phyloP scores from a whole-genome alignment of 139 green algal genomes.

The Medakamo hakoo region DNA sequence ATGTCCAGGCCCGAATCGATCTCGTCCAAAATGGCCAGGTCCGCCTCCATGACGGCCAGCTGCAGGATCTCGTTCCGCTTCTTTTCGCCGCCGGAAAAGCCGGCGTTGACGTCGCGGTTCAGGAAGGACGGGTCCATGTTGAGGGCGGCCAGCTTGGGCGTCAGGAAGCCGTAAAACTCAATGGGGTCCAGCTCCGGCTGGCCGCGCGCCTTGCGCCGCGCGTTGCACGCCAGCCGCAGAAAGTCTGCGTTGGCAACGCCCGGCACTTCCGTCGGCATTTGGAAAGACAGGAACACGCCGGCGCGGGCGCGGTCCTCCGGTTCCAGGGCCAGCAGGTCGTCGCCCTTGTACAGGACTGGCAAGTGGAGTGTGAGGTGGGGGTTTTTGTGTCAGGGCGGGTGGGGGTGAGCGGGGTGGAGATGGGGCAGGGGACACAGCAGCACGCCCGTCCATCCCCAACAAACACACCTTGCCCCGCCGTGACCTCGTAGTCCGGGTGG shows the following conservation, averaged over 20 bases:
- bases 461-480: slow-evolving; percentile 33
- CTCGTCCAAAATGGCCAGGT: slow-evolving; percentile 69
- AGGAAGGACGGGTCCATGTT: slow-evolving; percentile 96
- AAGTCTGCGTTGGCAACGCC: slow-evolving; percentile 97
- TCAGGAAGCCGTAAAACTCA: slow-evolving; percentile 93
- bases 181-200: slow-evolving; percentile 88
- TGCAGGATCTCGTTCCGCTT: slow-evolving; percentile 93
- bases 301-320: slow-evolving; percentile 76
- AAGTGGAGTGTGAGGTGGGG: no score
- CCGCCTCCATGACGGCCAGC: slow-evolving; percentile 79
- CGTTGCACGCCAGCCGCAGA: slow-evolving; percentile 83
- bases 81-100: slow-evolving; percentile 96
- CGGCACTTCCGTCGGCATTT: slow-evolving; percentile 88
- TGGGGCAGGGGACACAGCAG: no score
- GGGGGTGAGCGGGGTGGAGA: no score
- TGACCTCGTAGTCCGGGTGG: slow-evolving; percentile 96
- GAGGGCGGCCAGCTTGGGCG: slow-evolving; percentile 77
- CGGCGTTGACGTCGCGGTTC: slow-evolving; percentile 96
- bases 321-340: slow-evolving; percentile 81
- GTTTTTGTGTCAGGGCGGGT: no score
- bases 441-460: no score
- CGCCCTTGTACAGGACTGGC: slow-evolving; percentile 66
- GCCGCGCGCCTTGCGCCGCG: slow-evolving; percentile 52
- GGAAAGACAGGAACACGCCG: slow-evolving; percentile 89
- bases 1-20: slow-evolving; percentile 94